Evolutionary conservation across 371 early-diverging fungal genomes (phyloP), one percentile per base, ranked within the genome.

Genomic region (Mortierella sp.): DNA sequence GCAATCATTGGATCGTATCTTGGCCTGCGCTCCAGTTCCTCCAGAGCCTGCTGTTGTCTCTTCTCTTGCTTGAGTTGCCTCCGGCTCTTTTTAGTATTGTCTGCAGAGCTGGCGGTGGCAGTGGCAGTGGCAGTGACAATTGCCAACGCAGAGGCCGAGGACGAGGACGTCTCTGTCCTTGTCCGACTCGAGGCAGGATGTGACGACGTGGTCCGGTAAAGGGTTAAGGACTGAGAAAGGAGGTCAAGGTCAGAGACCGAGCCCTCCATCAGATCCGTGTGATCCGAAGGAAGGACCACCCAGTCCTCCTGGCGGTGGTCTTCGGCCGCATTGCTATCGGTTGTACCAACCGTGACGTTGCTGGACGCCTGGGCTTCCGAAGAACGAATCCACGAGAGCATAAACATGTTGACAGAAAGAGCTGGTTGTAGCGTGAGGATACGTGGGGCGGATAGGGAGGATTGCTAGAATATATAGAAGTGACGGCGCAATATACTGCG

Each of bases 341-440:
- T 15, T 21, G 32, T 14, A 17, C 37, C 7, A 8, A n/a, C 24
- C 14, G 26, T 23, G 37, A 60, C 47, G 30, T 39, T 34, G 19
- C 41, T 41, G 64, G 55, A 34, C 23, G 71, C 55, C 55, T 64
- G 64, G 41, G 60, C 51, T 30, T 62, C 72, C n/a, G 72, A 65
- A 24, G 65, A 60, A 28, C 72, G 72, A 53, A 72, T 72, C 72
- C 72, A 72, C 3, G 72, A 72, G 44, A 72, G 61, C 44, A 66
- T 52, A 37, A 72, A 72, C 72, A 72, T 59, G 51, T 39, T 68
- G 39, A 12, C 39, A n/a, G 27, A 28, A 28, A 41, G 5, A 28
- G 9, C 9, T 23, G 19, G 9, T n/a, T n/a, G n/a, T n/a, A n/a
- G n/a, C n/a, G n/a, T n/a, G n/a, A n/a, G n/a, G n/a, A n/a, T n/a